Evolutionary conservation across 495 filamentous ascomycete species (phyloP), one percentile per base, ranked within the genome.

Genomic region (Aspergillus homomorphus): DNA sequence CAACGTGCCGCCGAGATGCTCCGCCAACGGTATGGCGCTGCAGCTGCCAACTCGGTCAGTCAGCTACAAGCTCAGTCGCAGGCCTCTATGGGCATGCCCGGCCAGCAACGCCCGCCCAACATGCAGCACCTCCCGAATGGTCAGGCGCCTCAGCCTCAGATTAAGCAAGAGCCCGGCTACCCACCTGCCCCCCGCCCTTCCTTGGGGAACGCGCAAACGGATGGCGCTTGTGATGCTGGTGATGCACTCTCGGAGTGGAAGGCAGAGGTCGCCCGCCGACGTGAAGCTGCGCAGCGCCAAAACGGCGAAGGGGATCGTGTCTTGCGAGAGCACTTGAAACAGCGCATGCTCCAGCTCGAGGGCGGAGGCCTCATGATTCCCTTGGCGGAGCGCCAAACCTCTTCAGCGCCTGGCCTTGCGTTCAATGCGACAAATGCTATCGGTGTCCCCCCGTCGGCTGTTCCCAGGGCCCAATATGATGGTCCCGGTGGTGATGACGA

Each of bases 361-460:
- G 89, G 82, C 48, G 90, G 89, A 54, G 92, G 92, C 44, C 74
- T 96, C 44, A 89, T 96, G 82, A 64, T 92, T 41, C 90, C 92
- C 0, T 56, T 80, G 19, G 60, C 69, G 26, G 71, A 80, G 59
- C 74, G 69, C 22, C 66, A 67, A 54, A 67, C 55, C 24, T 69
- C 63, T 48, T 68, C 67, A 24, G 48, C 55, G 18, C 59, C 56
- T n/a, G 24, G 1, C 30, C 62, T 48, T 50, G 9, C 45, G 14
- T 12, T 26, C 21, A 30, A 41, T 45, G 28, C 38, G 45, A 18
- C 3, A 26, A 18, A 18, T 18, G 18, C 15, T 6, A 30, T 12
- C 10, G 28, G 21, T 30, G 5, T 30, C 30, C 45, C n/a, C 10
- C 33, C 51, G 21, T 59, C 61, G 22, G 56, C 56, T 62, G 33